Conservation (phyloP, 139 green algal genomes). For the Chlamydomonas incerta region DNA sequence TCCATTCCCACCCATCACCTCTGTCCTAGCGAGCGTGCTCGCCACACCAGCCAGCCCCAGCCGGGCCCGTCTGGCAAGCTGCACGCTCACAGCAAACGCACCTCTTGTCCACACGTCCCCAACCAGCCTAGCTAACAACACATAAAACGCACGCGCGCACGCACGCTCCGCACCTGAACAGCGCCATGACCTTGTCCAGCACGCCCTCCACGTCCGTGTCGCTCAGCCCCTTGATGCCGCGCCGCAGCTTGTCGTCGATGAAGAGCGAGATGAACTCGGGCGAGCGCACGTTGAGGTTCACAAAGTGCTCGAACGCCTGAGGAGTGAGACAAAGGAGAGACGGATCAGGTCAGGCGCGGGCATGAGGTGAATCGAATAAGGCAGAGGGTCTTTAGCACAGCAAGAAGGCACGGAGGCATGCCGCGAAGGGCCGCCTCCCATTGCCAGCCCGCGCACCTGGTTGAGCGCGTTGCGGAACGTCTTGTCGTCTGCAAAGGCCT, state of each 20-base stretch:
- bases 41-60: no score
- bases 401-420: no score
- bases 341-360: background rate
- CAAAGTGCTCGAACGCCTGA: slow-evolving; percentile 92
- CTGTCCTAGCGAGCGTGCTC: no score
- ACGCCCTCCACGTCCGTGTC: slow-evolving; percentile 91
- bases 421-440: no score
- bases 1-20: no score
- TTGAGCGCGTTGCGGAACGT: slow-evolving; percentile 92
- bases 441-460: slow-evolving; percentile 57
- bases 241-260: slow-evolving; percentile 95
- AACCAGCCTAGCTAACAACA: no score
- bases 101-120: no score
- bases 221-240: slow-evolving; percentile 78
- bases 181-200: slow-evolving; percentile 94
- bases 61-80: no score
- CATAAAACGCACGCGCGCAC: no score
- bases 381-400: no score
- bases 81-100: no score
- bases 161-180: no score
- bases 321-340: background rate
- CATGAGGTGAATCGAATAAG: background rate
- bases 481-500: slow-evolving; percentile 89
- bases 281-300: slow-evolving; percentile 92
- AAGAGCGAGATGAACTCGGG: slow-evolving; percentile 97